phyloP scores from a whole-genome alignment of 75 land plant genomes.

The Picea glauca region DNA sequence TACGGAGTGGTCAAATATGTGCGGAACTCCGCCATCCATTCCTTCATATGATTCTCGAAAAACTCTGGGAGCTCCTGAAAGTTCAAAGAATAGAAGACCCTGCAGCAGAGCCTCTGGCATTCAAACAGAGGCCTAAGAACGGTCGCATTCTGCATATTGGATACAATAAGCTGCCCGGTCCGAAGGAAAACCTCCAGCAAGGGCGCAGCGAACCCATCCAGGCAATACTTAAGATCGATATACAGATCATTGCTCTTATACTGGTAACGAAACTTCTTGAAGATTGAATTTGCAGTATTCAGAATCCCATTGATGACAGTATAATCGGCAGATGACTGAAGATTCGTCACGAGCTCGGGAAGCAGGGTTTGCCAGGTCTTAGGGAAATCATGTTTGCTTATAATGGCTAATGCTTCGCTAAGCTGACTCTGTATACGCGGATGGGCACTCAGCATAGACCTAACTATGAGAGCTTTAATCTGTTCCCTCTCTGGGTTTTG shows the following conservation, averaged over 20 bases:
- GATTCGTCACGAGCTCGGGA: constrained; percentile 78
- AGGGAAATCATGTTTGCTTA: constrained; percentile 90
- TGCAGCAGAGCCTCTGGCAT: constrained; percentile 87
- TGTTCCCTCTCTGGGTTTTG: constrained; percentile 65
- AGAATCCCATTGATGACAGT: constrained; percentile 69
- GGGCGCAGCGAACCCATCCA: constrained; percentile 86
- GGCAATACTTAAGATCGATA: constrained; percentile 87
- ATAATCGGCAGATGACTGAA: constrained; percentile 48
- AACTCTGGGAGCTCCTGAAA: constrained; percentile 96
- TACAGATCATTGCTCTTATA: constrained; percentile 73
- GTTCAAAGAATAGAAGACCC: constrained; percentile 88
- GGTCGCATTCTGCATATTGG: constrained; percentile 10
- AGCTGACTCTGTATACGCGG: constrained; percentile 76
- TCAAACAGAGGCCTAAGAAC: constrained; percentile 58
- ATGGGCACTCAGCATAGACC: constrained; percentile 64
- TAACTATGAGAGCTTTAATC: constrained; percentile 64
- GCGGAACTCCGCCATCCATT: constrained; percentile 94
- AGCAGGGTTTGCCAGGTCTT: constrained; percentile 68
- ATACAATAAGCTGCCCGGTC: constrained; percentile 50
- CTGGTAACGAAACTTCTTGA: constrained; percentile 79
- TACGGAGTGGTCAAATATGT: constrained; percentile 62
- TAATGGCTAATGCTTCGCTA: constrained; percentile 75
- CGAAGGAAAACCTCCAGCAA: constrained; percentile 69
- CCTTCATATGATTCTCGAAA: constrained; percentile 96
- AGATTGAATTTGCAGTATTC: constrained; percentile 77